Percentiles rank a stretch among this genome's conserved stretches.
These are phyloP conservation scores for Aspergillus udagawae DNA, from an alignment of 2,329 filamentous ascomycete species.

Conservation along the genomic window DNA sequence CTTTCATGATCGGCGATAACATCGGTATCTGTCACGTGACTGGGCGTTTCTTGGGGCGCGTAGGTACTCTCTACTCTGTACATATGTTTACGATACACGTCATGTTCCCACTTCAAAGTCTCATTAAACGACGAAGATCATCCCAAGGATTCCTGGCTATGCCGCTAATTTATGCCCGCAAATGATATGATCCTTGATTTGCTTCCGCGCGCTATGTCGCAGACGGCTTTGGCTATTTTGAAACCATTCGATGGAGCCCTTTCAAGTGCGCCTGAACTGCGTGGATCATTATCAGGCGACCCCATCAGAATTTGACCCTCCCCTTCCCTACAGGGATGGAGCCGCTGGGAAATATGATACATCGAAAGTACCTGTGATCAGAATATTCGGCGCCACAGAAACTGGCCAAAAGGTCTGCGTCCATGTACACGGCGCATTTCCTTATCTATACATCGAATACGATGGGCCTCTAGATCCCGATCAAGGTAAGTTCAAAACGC, in stretches of 20 bases:
- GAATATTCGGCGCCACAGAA: slow-evolving; percentile 88
- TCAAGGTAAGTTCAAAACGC: slow-evolving; percentile 54
- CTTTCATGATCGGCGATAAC: slow-evolving; percentile 5
- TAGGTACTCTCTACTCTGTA: not conserved
- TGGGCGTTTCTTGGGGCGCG: slow-evolving; percentile 21
- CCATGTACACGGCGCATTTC: slow-evolving; percentile 92
- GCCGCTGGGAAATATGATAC: slow-evolving; percentile 58
- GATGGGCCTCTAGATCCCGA: slow-evolving; percentile 62
- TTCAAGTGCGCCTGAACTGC: slow-evolving; percentile 89
- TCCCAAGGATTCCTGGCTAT: not conserved
- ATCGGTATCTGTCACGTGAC: slow-evolving; percentile 23
- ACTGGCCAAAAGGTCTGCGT: slow-evolving; percentile 94
- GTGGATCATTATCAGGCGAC: slow-evolving; percentile 88
- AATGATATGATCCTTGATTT: slow-evolving; percentile 6
- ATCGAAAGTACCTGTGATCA: slow-evolving; percentile 77
- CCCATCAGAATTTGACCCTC: slow-evolving; percentile 76
- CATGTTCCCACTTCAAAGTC: slow-evolving; percentile 1
- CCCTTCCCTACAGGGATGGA: slow-evolving; percentile 63
- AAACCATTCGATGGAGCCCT: slow-evolving; percentile 59
- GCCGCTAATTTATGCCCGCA: not conserved
- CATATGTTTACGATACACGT: slow-evolving; percentile 8
- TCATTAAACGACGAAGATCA: not conserved
- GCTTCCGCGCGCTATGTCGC: slow-evolving; percentile 19
- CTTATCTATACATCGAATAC: slow-evolving; percentile 92
- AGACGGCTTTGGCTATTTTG: slow-evolving; percentile 18